Conservation (phyloP, 1,284 basidiomycete genomes). For the Trichosporon sp. region DNA sequence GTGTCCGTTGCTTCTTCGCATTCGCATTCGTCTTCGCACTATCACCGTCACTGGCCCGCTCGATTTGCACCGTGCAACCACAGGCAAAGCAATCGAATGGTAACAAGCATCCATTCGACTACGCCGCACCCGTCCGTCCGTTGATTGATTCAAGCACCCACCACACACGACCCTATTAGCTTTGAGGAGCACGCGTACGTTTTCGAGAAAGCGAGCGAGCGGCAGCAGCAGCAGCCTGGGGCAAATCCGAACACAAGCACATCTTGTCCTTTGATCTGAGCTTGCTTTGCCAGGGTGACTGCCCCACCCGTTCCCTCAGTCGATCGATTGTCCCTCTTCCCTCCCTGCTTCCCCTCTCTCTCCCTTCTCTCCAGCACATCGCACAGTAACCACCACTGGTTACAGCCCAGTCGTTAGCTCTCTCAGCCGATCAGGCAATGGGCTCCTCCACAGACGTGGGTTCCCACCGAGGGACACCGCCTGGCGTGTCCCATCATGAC, state of each 20-base stretch:
- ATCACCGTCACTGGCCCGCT: background rate
- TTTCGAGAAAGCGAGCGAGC: background rate
- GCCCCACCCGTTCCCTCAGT: background rate
- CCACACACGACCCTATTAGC: background rate
- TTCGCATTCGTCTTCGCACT: background rate
- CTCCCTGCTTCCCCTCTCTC: background rate
- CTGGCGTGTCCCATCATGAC: background rate
- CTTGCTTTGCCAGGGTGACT: constrained; percentile 3
- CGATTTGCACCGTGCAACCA: background rate
- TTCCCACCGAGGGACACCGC: background rate
- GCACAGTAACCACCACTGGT: background rate
- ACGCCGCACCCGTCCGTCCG: background rate
- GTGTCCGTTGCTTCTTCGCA: background rate
- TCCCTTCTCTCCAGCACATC: background rate
- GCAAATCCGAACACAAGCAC: background rate
- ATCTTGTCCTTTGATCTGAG: background rate
- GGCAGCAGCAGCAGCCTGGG: background rate
- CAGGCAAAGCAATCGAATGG: no score
- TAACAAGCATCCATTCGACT: background rate
- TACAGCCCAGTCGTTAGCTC: background rate
- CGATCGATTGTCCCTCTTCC: no score
- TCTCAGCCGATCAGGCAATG: background rate
- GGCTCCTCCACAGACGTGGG: background rate
- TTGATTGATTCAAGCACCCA: no score
- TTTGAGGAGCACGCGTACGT: constrained; percentile 2